These are phyloP conservation scores for Dioszegia crocea DNA, from an alignment of 768 basidiomycete genomes.

Conservation along the genomic window DNA sequence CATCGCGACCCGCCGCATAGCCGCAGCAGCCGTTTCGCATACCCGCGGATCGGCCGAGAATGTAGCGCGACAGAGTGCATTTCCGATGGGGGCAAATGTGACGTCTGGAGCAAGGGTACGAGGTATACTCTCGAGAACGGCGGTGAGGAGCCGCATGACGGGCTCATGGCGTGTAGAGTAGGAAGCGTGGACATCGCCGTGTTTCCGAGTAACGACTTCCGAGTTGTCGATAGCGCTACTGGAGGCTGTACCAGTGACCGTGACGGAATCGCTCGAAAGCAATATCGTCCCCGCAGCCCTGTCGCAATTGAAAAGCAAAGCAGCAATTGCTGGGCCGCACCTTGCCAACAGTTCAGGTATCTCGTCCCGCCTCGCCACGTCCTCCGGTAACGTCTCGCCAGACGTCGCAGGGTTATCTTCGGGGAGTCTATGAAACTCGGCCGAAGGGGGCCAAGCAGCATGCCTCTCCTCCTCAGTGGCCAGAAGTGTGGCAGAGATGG, in stretches of 20 bases:
- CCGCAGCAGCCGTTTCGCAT: constrained; percentile 63
- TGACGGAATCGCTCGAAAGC: constrained; percentile 74
- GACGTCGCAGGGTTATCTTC: constrained; percentile 56
- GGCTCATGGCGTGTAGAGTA: constrained; percentile 63
- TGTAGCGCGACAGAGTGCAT: constrained; percentile 75
- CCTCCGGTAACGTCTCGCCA: constrained; percentile 55
- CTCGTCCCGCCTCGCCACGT: constrained; percentile 61
- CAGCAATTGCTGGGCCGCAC: constrained; percentile 58
- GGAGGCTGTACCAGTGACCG: constrained; percentile 46
- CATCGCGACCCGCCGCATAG: constrained; percentile 69
- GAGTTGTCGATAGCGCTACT: constrained; percentile 64
- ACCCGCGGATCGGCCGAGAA: constrained; percentile 77
- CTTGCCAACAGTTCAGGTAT: constrained; percentile 71
- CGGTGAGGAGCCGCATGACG: constrained; percentile 67
- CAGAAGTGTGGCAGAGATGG: constrained; percentile 68
- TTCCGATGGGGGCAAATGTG: constrained; percentile 61
- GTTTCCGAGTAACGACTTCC: constrained; percentile 64
- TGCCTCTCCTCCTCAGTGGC: constrained; percentile 67
- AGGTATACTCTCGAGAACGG: constrained; percentile 79
- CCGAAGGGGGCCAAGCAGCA: constrained; percentile 73
- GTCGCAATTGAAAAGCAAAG: constrained; percentile 61
- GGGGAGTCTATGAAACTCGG: constrained; percentile 61
- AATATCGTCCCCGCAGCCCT: constrained; percentile 70
- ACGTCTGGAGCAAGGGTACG: constrained; percentile 63
- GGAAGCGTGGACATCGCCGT: constrained; percentile 54